Conservation (phyloP, 306 rosid species). For the Lagenaria siceraria region DNA sequence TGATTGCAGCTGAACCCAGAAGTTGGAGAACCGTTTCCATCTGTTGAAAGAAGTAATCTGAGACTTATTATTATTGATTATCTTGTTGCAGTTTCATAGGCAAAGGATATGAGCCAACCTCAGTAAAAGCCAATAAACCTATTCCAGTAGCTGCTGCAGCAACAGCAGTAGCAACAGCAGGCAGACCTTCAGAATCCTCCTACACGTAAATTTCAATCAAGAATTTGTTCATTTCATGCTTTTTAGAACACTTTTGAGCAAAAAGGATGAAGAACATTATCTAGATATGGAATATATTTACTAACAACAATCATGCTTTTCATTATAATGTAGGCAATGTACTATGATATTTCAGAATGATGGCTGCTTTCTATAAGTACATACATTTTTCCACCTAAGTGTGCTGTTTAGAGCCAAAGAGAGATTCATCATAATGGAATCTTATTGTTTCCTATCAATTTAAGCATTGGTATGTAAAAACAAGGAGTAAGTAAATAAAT, state of each 20-base stretch:
- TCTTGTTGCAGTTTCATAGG: neutral
- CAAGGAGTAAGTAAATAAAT: neutral
- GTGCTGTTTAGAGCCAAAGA: neutral
- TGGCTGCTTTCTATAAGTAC: neutral
- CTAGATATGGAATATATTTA: neutral
- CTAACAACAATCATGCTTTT: neutral
- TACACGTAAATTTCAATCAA: constrained; percentile 22
- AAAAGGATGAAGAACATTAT: neutral
- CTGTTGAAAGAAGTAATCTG: constrained; percentile 19
- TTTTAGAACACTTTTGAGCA: neutral
- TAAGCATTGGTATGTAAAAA: neutral
- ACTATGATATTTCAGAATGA: neutral
- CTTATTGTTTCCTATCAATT: neutral
- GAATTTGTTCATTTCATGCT: neutral
- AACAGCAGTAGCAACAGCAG: constrained; percentile 47
- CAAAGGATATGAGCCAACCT: constrained; percentile 31
- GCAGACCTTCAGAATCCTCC: constrained; percentile 51
- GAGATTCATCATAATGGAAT: neutral
- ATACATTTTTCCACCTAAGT: neutral
- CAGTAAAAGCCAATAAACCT: constrained; percentile 55
- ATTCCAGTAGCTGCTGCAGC: constrained; percentile 65
- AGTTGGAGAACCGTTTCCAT: constrained; percentile 80
- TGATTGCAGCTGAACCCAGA: constrained; percentile 73
- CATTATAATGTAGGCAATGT: neutral
- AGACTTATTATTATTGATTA: neutral